Base-by-base conservation (phyloP, 352 stramenopile species). In the Pythium oligandrum region DNA sequence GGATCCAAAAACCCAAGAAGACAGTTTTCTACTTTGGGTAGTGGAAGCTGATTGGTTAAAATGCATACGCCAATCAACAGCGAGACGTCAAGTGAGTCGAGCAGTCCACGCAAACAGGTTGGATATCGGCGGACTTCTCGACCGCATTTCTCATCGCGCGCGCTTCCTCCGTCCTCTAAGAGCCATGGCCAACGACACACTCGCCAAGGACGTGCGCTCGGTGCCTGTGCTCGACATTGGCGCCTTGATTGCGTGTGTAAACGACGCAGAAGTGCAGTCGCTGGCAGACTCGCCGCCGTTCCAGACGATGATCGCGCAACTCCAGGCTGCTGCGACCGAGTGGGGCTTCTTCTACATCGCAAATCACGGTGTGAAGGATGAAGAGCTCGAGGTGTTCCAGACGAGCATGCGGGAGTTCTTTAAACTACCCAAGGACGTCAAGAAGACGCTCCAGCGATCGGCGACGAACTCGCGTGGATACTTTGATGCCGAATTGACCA, bases 401-500 rank as follows among this genome's bases (percentile, higher is more conserved):
- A 40, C 57, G 10, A 61, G 69, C 39, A 96, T 90, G 68, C 64
- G 68, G 36, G 53, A 56, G 1, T 97, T 97, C 70, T 98, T 98
- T 66, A 47, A 34, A 9, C 67, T 97, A 6, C 78, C 83, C 1
- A 71, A 72, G 40, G 58, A 81, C 2, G 53, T 67, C 12, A 91
- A 93, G 63, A 44, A 53, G 39, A 55, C 46, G 1, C 51, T 96
- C 46, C 86, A 61, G 4, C 95, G 88, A 59, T 79, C n/a, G 49
- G 75, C 60, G 40, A 71, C 61, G 30, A 98, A 98, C 76, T 73
- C 88, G 38, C 75, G 88, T 51, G 93, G 94, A 11, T 98, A 88
- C 64, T 97, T 96, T 69, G 88, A 98, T 58, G 81, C 96, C 59
- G 94, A 98, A 61, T 70, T 98, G 35, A 98, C 93, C 40, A 98